Evolutionary conservation across 225 moss, liverwort and hornwort genomes (phyloP), one percentile per base, ranked within the genome.

Genomic region (Marchantia polymorpha): DNA sequence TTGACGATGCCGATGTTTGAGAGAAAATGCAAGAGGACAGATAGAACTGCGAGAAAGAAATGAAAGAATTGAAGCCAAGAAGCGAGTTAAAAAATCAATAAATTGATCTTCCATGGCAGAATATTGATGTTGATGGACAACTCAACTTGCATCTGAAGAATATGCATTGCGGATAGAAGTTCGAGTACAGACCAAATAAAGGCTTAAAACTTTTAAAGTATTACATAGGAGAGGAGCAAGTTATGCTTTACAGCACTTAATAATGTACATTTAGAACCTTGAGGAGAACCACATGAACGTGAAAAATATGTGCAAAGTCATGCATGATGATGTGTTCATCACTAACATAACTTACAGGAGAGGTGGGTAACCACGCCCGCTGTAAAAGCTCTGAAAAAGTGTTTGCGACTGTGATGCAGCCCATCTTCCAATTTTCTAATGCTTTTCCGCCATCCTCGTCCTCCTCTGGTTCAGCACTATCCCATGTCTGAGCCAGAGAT

Each of bases 401-500:
- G 66, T 75, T 90, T 22, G 92, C 92, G 52, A 92, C 84, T 15
- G 87, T 86, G 50, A 82, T 81, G 54, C 92, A 91, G 13, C 90
- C 92, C 81, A 72, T 63, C 88, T 92, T 94, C 94, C 94, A 94
- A 83, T 80, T 90, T 20, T 81, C 72, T 64, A 94, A 58, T 64
- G 91, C 89, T 76, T 91, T 92, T 19, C 92, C 94, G 71, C 86
- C 85, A 84, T 94, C 94, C 79, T 90, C 91, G 79, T 90, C 91
- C 82, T 94, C 91, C 81, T 92, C 92, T 79, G 94, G 92, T 78
- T 94, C 94, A 63, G 91, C 92, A 89, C 89, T 88, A 55, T 94
- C 94, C 94, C 94, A 94, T 63, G 92, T 90, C 84, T 94, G 92
- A 71, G 91, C 91, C 54, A 94, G 82, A 16, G 94, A 92, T 46